Evolutionary conservation across 73 alveolate species (phyloP), one percentile per base, ranked within the genome.

Genomic region (Tetrahymena elliotti): DNA sequence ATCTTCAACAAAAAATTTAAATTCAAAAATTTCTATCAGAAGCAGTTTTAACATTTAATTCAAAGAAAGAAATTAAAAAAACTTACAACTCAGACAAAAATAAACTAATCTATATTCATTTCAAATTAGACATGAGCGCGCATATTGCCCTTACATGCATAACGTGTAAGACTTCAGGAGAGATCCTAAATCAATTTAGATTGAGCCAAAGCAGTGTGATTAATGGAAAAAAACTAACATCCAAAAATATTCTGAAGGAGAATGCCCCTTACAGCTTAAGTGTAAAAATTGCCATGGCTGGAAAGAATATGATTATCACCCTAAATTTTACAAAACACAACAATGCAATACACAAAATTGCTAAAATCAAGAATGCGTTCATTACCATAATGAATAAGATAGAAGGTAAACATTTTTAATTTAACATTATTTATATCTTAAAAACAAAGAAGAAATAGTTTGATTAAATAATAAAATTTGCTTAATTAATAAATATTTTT

Each of bases 291-390:
- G 95, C 40, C 98, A 96, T 92, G 97, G 97, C 22, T 94, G 97
- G 98, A 94, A 84, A 47, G 98, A 96, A 47, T 93, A 94, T 33
- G 97, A 94, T n/a, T 96, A 92, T 53, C 97, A 94, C 88, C 98
- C 98, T 22, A 39, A 83, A 35, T 34, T 36, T 83, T 96, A 94
- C 36, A 96, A 96, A 68, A 93, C 94, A 5, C 53, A 83, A 27
- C 96, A 96, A 12, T 95, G 97, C 93, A 36, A 36, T 33, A 94
- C 88, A 31, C 88, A 27, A 27, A 83, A 93, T 38, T 83, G 96
- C 35, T 83, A 34, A 53, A 40, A 93, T 31, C 41, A 4, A 35
- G 93, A 95, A 52, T 95, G 97, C 93, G 95, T 95, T 2, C 93
- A 41, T 35, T 95, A 95, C 34, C 97, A 95, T 33, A 18, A 93